Evolutionary conservation across 305 asterid species (phyloP).

Genomic region (Fraxinus nigra): DNA sequence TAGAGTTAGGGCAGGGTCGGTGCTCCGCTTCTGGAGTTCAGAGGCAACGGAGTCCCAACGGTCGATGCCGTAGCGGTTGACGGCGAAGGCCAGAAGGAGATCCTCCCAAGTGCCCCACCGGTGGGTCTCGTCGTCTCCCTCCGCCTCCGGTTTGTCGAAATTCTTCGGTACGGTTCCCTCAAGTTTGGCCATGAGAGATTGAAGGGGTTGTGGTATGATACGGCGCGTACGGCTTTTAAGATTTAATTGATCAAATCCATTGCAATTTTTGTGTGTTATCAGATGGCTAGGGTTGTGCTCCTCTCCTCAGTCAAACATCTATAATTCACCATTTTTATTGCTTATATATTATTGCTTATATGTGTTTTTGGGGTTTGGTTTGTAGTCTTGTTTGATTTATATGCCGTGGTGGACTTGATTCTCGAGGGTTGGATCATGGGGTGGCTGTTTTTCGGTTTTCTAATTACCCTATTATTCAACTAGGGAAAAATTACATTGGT

Average conservation of each 20-base stretch:
- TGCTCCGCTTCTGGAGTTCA: constrained; percentile 59
- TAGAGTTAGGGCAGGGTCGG: constrained; percentile 31
- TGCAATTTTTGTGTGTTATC: constrained; percentile 15
- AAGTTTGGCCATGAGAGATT: constrained; percentile 45
- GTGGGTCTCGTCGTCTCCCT: constrained; percentile 31
- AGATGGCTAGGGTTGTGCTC: constrained; percentile 40
- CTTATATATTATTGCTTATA: not conserved
- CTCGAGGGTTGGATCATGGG: not conserved
- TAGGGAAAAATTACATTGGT: not conserved
- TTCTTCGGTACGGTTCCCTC: constrained; percentile 31
- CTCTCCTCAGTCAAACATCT: not conserved
- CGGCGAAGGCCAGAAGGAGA: constrained; percentile 79
- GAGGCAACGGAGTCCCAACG: constrained; percentile 68
- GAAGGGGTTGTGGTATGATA: constrained; percentile 19
- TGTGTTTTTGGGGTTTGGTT: not conserved
- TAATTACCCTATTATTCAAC: not conserved
- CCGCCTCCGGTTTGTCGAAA: constrained; percentile 17
- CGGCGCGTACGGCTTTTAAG: constrained; percentile 33
- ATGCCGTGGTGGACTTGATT: not conserved
- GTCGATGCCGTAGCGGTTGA: constrained; percentile 72
- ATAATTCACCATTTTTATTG: not conserved
- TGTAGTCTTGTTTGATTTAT: not conserved
- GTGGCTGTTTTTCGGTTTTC: not conserved
- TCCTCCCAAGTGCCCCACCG: constrained; percentile 87
- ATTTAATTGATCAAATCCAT: constrained; percentile 4